A percentile compares a stretch with the other conserved stretches of the same genome.
Conservation (phyloP, 202 grass and related monocot genomes). For the Setaria viridis region DNA sequence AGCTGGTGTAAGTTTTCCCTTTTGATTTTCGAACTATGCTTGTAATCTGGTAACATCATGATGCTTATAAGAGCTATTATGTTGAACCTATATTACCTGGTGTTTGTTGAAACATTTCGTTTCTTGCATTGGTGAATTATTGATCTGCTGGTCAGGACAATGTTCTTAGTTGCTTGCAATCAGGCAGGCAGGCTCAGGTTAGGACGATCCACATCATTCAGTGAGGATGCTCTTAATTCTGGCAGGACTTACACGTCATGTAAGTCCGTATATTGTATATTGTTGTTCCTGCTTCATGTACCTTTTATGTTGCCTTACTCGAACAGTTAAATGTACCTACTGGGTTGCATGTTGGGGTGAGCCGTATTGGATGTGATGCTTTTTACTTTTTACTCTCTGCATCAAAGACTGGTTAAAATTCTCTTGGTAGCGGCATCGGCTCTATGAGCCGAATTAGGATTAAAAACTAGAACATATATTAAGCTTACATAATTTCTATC, state of each 20-base stretch:
- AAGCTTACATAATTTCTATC: no score
- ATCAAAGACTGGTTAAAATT: no score
- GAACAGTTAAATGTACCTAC: no score
- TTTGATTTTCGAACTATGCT: background rate
- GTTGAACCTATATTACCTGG: background rate
- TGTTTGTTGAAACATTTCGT: background rate
- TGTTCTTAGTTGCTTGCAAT: background rate
- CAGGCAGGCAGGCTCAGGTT: conserved; percentile 10
- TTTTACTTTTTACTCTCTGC: no score
- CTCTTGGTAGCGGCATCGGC: no score
- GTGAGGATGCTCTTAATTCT: background rate
- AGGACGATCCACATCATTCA: background rate
- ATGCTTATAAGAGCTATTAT: background rate
- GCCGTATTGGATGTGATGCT: no score
- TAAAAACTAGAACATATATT: no score
- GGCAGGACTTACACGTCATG: background rate
- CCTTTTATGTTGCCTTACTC: no score
- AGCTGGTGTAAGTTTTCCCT: background rate
- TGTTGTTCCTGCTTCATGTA: no score
- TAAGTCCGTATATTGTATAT: no score
- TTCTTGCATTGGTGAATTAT: background rate
- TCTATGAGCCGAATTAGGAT: no score
- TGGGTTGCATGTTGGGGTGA: no score
- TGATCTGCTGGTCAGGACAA: background rate
- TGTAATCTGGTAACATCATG: background rate